A percentile compares a stretch with the other conserved stretches of the same genome.
phyloP scores from a whole-genome alignment of 2,329 filamentous ascomycete genomes.

The Penicillium sp. region DNA sequence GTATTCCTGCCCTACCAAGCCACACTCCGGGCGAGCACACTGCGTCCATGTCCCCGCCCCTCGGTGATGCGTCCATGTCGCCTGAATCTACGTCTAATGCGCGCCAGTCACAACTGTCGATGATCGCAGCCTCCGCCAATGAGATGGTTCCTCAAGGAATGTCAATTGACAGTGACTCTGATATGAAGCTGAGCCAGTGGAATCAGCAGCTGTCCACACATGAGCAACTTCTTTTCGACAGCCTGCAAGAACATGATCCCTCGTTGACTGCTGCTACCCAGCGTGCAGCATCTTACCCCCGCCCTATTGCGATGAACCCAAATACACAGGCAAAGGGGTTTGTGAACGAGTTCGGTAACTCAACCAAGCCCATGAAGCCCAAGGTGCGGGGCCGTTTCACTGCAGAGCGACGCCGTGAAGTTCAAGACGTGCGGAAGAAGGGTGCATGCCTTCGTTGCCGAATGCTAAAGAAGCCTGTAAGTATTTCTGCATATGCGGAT shows the following conservation, averaged over 20 bases:
- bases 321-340: slow-evolving; percentile 40
- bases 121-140: slow-evolving; percentile 47
- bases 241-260: slow-evolving; percentile 40
- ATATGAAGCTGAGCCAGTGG: slow-evolving; percentile 35
- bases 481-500: slow-evolving; percentile 1
- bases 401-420: slow-evolving; percentile 56
- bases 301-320: slow-evolving; percentile 45
- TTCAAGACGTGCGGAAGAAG: slow-evolving; percentile 58
- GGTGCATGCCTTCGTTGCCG: slow-evolving; percentile 62
- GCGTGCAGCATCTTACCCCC: slow-evolving; percentile 39
- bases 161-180: slow-evolving; percentile 35
- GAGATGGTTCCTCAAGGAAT: slow-evolving; percentile 44
- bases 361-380: slow-evolving; percentile 42
- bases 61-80: slow-evolving; percentile 34
- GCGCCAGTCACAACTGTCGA: slow-evolving; percentile 44
- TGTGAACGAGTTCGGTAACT: slow-evolving; percentile 41
- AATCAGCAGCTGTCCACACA: slow-evolving; percentile 38
- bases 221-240: slow-evolving; percentile 41
- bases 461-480: slow-evolving; percentile 61
- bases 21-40: slow-evolving; percentile 31
- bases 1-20: slow-evolving; percentile 33
- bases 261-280: slow-evolving; percentile 39
- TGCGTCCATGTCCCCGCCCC: slow-evolving; percentile 35
- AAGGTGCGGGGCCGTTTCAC: slow-evolving; percentile 57
- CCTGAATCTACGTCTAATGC: slow-evolving; percentile 37